phyloP scores from a whole-genome alignment of 306 rosid species.

The Inga oerstediana region DNA sequence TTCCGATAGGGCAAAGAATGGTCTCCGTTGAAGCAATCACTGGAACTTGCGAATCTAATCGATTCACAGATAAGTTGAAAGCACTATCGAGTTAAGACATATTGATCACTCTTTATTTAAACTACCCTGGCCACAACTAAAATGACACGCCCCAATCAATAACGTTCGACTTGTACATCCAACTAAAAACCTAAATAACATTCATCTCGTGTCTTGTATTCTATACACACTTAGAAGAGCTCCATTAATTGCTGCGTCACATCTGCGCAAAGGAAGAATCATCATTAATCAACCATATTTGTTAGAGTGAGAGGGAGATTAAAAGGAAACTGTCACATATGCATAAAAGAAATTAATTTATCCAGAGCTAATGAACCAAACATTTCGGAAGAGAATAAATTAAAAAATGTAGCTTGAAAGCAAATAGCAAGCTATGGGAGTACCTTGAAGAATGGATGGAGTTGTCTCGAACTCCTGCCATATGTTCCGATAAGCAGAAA shows the following conservation, averaged over 20 bases:
- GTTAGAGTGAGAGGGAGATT: neutral
- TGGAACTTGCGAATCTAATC: neutral
- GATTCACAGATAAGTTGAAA: slow-evolving; percentile 7
- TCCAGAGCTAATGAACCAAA: slow-evolving; percentile 13
- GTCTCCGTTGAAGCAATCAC: neutral
- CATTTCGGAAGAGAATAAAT: slow-evolving; percentile 20
- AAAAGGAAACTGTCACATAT: neutral
- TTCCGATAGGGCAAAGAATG: slow-evolving; percentile 1
- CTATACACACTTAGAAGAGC: slow-evolving; percentile 58
- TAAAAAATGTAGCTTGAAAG: slow-evolving; percentile 18
- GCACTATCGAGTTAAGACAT: neutral
- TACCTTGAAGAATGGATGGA: slow-evolving; percentile 91
- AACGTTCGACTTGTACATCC: slow-evolving; percentile 19
- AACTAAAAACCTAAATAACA: slow-evolving; percentile 5
- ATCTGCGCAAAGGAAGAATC: slow-evolving; percentile 60
- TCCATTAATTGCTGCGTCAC: slow-evolving; percentile 94
- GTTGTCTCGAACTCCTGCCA: slow-evolving; percentile 91
- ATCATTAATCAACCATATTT: slow-evolving; percentile 8
- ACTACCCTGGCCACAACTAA: neutral
- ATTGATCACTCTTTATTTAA: slow-evolving; percentile 9
- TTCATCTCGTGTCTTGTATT: slow-evolving; percentile 11
- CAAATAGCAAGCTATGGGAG: neutral
- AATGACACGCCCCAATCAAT: slow-evolving; percentile 11
- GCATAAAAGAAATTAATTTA: neutral
- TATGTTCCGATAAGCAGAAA: slow-evolving; percentile 64